phyloP scores from a whole-genome alignment of 202 grass and related monocot genomes.

The Zoysia matrella region DNA sequence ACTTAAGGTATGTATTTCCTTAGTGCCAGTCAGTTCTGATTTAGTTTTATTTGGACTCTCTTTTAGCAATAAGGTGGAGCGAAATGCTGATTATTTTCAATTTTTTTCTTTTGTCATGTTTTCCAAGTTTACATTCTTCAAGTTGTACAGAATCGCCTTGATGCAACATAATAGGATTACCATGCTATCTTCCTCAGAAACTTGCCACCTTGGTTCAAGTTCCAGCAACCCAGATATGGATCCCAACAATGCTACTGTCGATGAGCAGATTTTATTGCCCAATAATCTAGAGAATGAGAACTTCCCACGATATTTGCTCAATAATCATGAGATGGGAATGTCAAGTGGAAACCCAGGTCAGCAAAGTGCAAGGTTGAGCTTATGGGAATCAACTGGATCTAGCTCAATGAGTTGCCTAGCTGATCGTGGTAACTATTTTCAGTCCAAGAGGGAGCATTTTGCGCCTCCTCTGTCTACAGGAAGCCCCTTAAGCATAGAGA shows the following conservation, averaged over 20 bases:
- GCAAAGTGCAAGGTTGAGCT: conserved; percentile 48
- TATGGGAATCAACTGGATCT: conserved; percentile 68
- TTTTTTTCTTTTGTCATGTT: conserved; percentile 18
- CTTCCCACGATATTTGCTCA: conserved; percentile 52
- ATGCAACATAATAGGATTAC: conserved; percentile 60
- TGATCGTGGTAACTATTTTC: conserved; percentile 42
- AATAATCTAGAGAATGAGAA: conserved; percentile 47
- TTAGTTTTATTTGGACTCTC: neutral
- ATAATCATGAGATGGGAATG: conserved; percentile 43
- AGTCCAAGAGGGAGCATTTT: conserved; percentile 59
- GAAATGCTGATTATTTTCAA: conserved; percentile 1
- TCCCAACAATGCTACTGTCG: conserved; percentile 39
- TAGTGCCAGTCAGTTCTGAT: neutral
- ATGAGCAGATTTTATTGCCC: conserved; percentile 55
- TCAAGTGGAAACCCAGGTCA: conserved; percentile 45
- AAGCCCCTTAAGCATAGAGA: conserved; percentile 44
- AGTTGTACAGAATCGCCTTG: conserved; percentile 20
- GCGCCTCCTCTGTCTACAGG: conserved; percentile 42
- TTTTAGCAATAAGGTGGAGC: neutral
- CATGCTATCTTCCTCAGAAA: conserved; percentile 62
- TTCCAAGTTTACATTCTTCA: conserved; percentile 33
- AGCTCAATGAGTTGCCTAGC: conserved; percentile 54
- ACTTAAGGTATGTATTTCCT: conserved; percentile 33
- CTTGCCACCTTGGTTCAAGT: conserved; percentile 66
- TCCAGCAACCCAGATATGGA: conserved; percentile 53